Evolutionary conservation across 768 basidiomycete genomes (phyloP), one percentile per base, ranked within the genome.

Genomic region (Fibroporia radiculosa): DNA sequence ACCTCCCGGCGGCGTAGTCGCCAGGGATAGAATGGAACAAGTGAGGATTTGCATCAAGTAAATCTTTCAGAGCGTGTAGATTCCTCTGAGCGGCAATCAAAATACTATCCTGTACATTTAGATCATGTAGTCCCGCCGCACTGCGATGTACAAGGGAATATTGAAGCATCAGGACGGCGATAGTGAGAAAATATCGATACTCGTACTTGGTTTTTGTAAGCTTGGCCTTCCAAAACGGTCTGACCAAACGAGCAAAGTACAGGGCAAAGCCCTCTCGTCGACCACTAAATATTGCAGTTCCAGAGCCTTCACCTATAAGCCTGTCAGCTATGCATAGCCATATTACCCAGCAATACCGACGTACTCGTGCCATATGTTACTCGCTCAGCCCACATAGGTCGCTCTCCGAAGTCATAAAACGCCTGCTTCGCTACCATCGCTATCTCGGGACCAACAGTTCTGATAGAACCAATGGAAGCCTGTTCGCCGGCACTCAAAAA

Each of bases 171-270:
- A 18, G 4, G 5, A 35, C 25, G 22, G 33, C 12, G 8, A 4
- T 31, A 48, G 10, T 24, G 18, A 13, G 14, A 29, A 24, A 10
- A 4, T 25, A 40, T 20, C 37, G 32, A 31, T 35, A 38, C 34
- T 61, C 74, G 42, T 62, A 85, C 88, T 77, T 69, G 18, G 70
- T 52, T 43, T 68, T 73, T 2, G 84, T 88, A 42, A 99, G 65
- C 55, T 82, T 89, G 40, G 75, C 69, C 54, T 81, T 85, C 95
- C 96, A 97, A 48, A 96, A 71, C 1, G 91, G 87, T 25, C 91
- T 70, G 18, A 96, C 67, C 20, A 96, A 71, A 34, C 96, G 75
- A 6, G 90, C 78, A 59, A 98, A 80, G 61, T 92, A 93, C 23
- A 95, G 63, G 0, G 84, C 84, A 38, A 98, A 72, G 2, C 90